Base-by-base conservation (phyloP, 129 eudicot species). In the Calendula officinalis region DNA sequence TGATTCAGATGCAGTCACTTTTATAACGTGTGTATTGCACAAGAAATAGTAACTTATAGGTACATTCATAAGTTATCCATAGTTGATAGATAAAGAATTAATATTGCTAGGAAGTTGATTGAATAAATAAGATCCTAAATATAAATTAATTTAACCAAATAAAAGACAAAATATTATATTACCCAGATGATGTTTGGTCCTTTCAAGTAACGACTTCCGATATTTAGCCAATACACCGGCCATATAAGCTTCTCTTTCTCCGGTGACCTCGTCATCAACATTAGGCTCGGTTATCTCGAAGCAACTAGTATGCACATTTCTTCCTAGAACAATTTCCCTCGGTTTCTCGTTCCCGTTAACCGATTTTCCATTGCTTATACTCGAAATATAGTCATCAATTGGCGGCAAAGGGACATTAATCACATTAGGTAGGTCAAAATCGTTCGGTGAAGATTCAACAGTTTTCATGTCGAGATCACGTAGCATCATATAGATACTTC, bases 131-230 rank as follows among this genome's bases (percentile, higher is more conserved):
- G 30, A 22, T 22, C 1, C 30, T 22, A 22, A 22, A 22, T 1
- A 22, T 22, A 22, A 22, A n/a, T n/a, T n/a, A 22, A 22, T 22
- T 2, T 22, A 22, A 22, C 30, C 30, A 22, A 22, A n/a, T n/a
- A 22, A 22, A 22, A 22, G 30, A 22, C 30, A 22, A 22, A 54
- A 55, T 8, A 39, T 27, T 11, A 7, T n/a, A 34, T 41, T 77
- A 89, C 96, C 96, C 69, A 89, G 73, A 85, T 89, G 96, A 58
- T 85, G 80, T 74, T 74, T 77, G 59, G 96, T 89, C 67, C 96
- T 47, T 56, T 89, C 96, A 42, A 76, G 7, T 27, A 89, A 82
- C 5, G 77, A 75, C 47, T 80, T 83, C 8, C 90, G 66, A 64
- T 89, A 89, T 33, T 92, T 53, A 13, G 96, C 96, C 78, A 89